These are phyloP conservation scores for Lepiota brunneoincarnata DNA, from an alignment of 768 basidiomycete genomes.

Conservation along the genomic window DNA sequence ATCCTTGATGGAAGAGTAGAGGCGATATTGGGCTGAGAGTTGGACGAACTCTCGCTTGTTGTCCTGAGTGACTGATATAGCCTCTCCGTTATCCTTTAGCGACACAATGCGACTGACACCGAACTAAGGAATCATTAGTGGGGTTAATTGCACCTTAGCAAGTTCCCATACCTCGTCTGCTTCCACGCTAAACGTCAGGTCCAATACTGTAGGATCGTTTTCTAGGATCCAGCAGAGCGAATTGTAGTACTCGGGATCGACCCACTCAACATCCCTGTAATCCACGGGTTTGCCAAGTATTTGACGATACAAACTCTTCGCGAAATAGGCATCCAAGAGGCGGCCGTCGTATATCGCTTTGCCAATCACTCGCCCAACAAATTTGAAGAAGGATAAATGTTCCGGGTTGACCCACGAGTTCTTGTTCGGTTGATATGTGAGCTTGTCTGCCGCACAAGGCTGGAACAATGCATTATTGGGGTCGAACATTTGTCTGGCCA, in stretches of 20 bases:
- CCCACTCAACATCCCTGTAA: slow-evolving; percentile 95
- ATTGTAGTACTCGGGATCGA: slow-evolving; percentile 98
- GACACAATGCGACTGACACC: slow-evolving; percentile 87
- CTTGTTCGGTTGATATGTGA: slow-evolving; percentile 96
- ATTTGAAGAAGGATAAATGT: slow-evolving; percentile 97
- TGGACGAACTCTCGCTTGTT: slow-evolving; percentile 97
- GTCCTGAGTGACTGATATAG: slow-evolving; percentile 88
- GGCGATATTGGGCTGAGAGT: slow-evolving; percentile 88
- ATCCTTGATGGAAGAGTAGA: slow-evolving; percentile 92
- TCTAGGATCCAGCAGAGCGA: slow-evolving; percentile 98
- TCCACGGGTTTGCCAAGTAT: slow-evolving; percentile 92
- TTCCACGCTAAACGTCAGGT: slow-evolving; percentile 94
- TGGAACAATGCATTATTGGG: slow-evolving; percentile 98
- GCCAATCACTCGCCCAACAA: slow-evolving; percentile 95
- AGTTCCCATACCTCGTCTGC: slow-evolving; percentile 73
- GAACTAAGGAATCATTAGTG: slow-evolving; percentile 49
- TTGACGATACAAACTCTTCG: slow-evolving; percentile 94
- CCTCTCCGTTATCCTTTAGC: slow-evolving; percentile 82
- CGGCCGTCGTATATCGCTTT: slow-evolving; percentile 98
- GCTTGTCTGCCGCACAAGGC: slow-evolving; percentile 91
- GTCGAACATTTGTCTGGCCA: slow-evolving; percentile 98
- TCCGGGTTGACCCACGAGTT: slow-evolving; percentile 94
- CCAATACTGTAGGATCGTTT: slow-evolving; percentile 84
- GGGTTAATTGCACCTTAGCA: background rate
- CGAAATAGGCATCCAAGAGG: slow-evolving; percentile 96